Evolutionary conservation across 2,329 filamentous ascomycete genomes (phyloP).

Genomic region (Balansia obtecta): DNA sequence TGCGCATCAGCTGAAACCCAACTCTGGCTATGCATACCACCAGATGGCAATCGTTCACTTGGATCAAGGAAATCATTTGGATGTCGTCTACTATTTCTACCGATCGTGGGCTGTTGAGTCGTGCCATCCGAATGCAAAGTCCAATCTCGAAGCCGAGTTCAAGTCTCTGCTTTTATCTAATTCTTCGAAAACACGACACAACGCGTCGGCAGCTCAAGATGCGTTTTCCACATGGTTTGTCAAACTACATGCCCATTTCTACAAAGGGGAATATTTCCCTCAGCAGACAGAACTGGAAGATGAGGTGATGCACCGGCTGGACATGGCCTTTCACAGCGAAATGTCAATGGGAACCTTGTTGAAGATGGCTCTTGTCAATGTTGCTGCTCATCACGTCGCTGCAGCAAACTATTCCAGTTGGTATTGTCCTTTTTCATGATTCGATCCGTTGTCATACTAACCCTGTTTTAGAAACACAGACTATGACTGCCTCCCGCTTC

Average conservation of each 20-base stretch:
- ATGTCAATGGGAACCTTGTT: constrained; percentile 53
- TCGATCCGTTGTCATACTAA: background rate
- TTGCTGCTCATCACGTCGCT: constrained; percentile 69
- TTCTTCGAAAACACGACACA: constrained; percentile 20
- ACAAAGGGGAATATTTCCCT: constrained; percentile 60
- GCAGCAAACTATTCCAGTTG: constrained; percentile 20
- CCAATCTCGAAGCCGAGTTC: constrained; percentile 73
- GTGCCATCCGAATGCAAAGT: constrained; percentile 60
- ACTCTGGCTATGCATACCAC: constrained; percentile 73
- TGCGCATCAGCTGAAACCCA: constrained; percentile 65
- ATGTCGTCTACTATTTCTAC: constrained; percentile 82
- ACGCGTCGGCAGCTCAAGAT: constrained; percentile 41
- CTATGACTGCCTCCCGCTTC: constrained; percentile 30
- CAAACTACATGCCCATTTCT: constrained; percentile 74
- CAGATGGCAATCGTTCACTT: constrained; percentile 81
- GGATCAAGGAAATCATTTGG: constrained; percentile 65
- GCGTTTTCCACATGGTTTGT: constrained; percentile 72
- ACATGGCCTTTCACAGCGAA: constrained; percentile 58
- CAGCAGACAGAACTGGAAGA: constrained; percentile 72
- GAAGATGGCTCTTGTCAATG: constrained; percentile 76
- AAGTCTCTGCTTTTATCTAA: constrained; percentile 33
- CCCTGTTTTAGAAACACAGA: constrained; percentile 30
- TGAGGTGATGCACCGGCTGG: constrained; percentile 70
- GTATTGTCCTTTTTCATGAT: constrained; percentile 9
- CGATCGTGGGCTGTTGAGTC: constrained; percentile 63